Evolutionary conservation across 768 basidiomycete species (phyloP), one percentile per base, ranked within the genome.

Genomic region (Tulasnella sp.): DNA sequence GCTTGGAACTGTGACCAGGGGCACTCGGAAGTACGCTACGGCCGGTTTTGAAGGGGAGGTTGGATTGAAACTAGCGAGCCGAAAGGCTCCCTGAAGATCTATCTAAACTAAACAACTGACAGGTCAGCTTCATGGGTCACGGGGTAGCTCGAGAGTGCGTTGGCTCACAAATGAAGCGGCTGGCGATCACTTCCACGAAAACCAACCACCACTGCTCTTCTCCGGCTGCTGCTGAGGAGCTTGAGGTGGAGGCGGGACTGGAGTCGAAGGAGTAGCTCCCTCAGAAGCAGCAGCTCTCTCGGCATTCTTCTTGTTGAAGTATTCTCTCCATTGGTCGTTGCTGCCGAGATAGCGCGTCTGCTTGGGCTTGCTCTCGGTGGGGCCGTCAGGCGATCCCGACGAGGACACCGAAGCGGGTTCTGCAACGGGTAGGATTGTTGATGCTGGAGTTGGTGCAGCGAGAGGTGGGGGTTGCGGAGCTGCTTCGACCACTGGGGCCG

Each of bases 131-230:
- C 6, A 10, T 27, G 4, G 14, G 18, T 14, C 31, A 36, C 27
- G 0, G 18, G 8, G 31, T 9, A 16, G 27, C 16, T 1, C 4
- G 39, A 9, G 8, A 58, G 31, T 0, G 6, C 5, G 2, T 68
- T 68, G 10, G 27, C n/a, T 68, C 18, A 68, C 34, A 68, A 36
- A 1, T 6, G 18, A 34, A 27, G 5, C 18, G 31, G 14, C 34
- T 14, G 62, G 14, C 34, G 27, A 68, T 68, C 62, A 68, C 34
- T 68, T 68, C 31, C 62, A 68, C 62, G 62, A 68, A 19, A 68
- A 68, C 62, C 62, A 68, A 31, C 62, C 62, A 34, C 62, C 62
- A 19, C 62, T 68, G 62, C 62, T 68, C 62, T 68, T 68, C 62
- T 68, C 62, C 62, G 62, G 62, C 27, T 68, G 62, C 62, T 68